Percentiles rank a stretch among this genome's conserved stretches.
These are phyloP conservation scores for Cystobasidiaceae sp. DNA, from an alignment of 1,284 basidiomycete species.

Conservation along the genomic window DNA sequence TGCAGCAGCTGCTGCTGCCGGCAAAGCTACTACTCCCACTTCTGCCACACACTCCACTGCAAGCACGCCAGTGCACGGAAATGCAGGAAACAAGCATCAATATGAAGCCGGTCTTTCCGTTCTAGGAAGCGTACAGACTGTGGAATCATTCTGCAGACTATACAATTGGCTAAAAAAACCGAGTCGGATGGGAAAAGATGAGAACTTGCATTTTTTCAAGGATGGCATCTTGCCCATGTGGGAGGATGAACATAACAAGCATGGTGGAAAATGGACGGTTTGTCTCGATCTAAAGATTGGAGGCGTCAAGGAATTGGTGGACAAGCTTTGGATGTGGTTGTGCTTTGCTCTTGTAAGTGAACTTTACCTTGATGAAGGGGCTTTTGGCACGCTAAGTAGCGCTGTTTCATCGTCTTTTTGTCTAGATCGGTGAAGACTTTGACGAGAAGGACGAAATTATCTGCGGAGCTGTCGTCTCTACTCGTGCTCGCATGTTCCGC, in stretches of 20 bases:
- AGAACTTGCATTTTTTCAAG: slow-evolving; percentile 47
- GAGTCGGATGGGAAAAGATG: slow-evolving; percentile 42
- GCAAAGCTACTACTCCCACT: not conserved
- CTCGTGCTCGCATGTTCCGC: slow-evolving; percentile 43
- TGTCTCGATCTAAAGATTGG: slow-evolving; percentile 35
- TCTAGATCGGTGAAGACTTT: slow-evolving; percentile 44
- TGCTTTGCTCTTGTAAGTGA: slow-evolving; percentile 41
- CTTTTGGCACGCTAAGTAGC: not conserved
- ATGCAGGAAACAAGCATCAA: not conserved
- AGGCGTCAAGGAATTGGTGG: slow-evolving; percentile 42
- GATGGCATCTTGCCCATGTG: slow-evolving; percentile 47
- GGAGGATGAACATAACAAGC: slow-evolving; percentile 45
- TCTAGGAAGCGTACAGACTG: slow-evolving; percentile 42
- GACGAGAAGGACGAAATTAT: slow-evolving; percentile 42
- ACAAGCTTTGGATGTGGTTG: slow-evolving; percentile 47
- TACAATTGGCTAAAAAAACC: slow-evolving; percentile 45
- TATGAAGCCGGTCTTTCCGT: slow-evolving; percentile 45
- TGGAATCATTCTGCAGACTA: slow-evolving; percentile 45
- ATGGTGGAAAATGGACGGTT: slow-evolving; percentile 46
- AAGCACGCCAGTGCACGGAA: not conserved
- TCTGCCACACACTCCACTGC: not conserved
- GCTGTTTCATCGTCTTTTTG: not conserved
- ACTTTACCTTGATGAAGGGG: not conserved
- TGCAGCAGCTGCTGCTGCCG: not conserved
- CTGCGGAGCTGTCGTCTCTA: slow-evolving; percentile 45